Percentiles rank a stretch among this genome's conserved stretches.
Evolutionary conservation across 257 asterid species (phyloP).

Genomic region (Petunia secreta): DNA sequence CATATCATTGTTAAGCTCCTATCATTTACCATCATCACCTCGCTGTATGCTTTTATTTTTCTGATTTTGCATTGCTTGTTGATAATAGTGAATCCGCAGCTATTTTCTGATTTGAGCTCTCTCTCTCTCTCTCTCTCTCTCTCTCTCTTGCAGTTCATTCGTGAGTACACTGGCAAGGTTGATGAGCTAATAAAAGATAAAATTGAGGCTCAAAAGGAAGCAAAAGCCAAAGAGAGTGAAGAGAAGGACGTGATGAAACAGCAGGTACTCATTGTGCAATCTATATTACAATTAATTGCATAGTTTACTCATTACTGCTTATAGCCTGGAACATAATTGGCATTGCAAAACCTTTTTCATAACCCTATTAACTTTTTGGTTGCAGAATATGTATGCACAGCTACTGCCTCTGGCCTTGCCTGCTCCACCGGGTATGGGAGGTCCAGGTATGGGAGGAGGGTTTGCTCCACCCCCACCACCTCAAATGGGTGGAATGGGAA

Average conservation of each 20-base stretch:
- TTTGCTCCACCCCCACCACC: constrained; percentile 53
- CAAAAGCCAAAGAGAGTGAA: constrained; percentile 79
- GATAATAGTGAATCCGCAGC: constrained; percentile 9
- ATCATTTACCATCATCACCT: neutral
- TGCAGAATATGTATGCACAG: constrained; percentile 98
- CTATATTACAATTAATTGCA: neutral
- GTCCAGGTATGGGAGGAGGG: constrained; percentile 68
- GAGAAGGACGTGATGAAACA: constrained; percentile 85
- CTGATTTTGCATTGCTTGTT: constrained; percentile 11
- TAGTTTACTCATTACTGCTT: neutral
- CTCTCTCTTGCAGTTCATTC: constrained; percentile 45
- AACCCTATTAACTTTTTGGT: constrained; percentile 1
- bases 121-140: neutral
- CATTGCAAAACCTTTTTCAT: constrained; percentile 14
- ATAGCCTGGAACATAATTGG: constrained; percentile 5
- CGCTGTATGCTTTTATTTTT: neutral
- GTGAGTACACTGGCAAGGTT: constrained; percentile 92
- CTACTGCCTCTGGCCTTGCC: constrained; percentile 98
- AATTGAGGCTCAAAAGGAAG: constrained; percentile 78
- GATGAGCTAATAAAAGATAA: constrained; percentile 89
- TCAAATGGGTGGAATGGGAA: constrained; percentile 83
- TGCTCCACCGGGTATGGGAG: constrained; percentile 91
- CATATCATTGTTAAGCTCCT: constrained; percentile 12
- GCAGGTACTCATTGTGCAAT: constrained; percentile 57
- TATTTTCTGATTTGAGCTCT: neutral